These are phyloP conservation scores for Phaeophleospora eucalypticola DNA, from an alignment of 2,329 filamentous ascomycete species.

Conservation along the genomic window DNA sequence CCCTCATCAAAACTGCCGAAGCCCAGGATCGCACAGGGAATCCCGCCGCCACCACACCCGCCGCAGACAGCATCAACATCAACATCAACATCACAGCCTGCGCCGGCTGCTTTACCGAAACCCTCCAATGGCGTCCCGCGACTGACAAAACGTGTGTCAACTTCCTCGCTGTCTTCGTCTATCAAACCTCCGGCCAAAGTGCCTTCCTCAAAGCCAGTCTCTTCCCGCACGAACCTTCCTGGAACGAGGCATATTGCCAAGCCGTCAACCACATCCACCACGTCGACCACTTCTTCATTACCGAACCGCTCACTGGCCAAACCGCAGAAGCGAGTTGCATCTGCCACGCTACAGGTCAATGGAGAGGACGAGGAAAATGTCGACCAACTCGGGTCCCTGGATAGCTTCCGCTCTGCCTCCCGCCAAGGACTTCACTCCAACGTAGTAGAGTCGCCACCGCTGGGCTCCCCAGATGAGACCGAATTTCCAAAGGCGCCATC, in stretches of 20 bases:
- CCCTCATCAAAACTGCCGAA: slow-evolving; percentile 3
- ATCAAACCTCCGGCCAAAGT: slow-evolving; percentile 1
- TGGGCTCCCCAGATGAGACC: slow-evolving; percentile 17
- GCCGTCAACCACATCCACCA: background rate
- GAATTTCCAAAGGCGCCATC: slow-evolving; percentile 16
- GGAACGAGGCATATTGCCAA: slow-evolving; percentile 2
- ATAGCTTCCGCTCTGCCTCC: slow-evolving; percentile 42
- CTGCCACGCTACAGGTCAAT: slow-evolving; percentile 1
- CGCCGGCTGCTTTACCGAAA: slow-evolving; percentile 4
- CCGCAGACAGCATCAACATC: background rate
- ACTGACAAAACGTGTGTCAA: slow-evolving; percentile 12
- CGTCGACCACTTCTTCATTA: background rate
- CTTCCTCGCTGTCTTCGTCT: slow-evolving; percentile 7
- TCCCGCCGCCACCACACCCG: background rate
- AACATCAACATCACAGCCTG: slow-evolving; percentile 1
- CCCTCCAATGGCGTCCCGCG: slow-evolving; percentile 3
- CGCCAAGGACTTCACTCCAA: slow-evolving; percentile 32
- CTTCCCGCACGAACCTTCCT: slow-evolving; percentile 8
- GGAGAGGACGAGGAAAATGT: slow-evolving; percentile 31
- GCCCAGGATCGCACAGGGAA: background rate
- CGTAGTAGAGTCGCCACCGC: slow-evolving; percentile 17
- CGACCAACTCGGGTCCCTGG: slow-evolving; percentile 41
- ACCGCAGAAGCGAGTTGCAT: background rate
- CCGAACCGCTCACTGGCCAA: slow-evolving; percentile 2
- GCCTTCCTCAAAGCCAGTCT: slow-evolving; percentile 5